Base-by-base conservation (phyloP, 1,284 basidiomycete species). In the Rhodotorula glutinis region DNA sequence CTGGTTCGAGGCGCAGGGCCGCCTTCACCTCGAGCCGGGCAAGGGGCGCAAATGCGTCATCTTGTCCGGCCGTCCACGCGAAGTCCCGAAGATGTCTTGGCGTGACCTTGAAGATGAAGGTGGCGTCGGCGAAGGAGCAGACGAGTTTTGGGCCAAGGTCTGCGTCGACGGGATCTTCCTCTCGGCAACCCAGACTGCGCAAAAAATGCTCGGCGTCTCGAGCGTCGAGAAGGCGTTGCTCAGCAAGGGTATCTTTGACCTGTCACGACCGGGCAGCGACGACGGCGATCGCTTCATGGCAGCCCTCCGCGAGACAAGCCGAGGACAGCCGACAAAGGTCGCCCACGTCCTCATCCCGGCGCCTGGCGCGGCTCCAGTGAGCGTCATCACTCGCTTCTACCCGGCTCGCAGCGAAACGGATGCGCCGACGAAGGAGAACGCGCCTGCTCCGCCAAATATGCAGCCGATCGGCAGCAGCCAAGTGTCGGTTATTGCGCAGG, bases 1-100 rank as follows among this genome's bases (percentile, higher is more conserved):
- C 33, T 95, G 92, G 92, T 81, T 95, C 27, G 90, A 94, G 76
- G 88, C 86, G 60, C 82, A 87, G 25, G 92, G 92, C 0, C 82
- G 90, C 40, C 81, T 95, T 44, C 88, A 93, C 75, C 61, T 69
- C 57, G 72, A 73, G 57, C 62, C 68, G 38, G 69, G 69, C 51
- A 73, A 73, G 49, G 72, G 72, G 3, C 58, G 72, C 47, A 73
- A 73, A 58, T 73, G 72, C 3, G 91, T 95, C 75, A 86, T 95
- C 52, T 82, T 95, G n/a, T 86, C 85, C 64, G 92, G 88, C 0
- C 82, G 92, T 13, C 84, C 86, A 40, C 81, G 87, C 60, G 82
- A 84, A 72, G 86, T 92, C 82, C 85, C 86, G 23, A 78, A 76
- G 17, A 78, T 92, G 56, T 78, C 78, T 2, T 92, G 89, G 90